Conservation (phyloP, 1,139 yeast genomes). For the Sugiyamaella japonica region DNA sequence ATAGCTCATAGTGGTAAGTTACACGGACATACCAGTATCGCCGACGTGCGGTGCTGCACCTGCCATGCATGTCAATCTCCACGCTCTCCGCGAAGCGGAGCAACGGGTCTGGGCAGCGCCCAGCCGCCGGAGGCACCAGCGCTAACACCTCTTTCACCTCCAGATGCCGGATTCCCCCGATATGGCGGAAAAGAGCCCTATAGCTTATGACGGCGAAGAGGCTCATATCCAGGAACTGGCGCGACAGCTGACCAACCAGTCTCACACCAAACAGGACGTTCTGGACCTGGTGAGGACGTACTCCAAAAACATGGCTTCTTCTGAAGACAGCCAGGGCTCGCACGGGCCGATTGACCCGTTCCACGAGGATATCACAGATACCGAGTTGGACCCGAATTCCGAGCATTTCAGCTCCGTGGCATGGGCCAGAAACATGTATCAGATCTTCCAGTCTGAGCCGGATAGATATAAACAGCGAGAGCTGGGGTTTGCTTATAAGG, state of each 20-base stretch:
- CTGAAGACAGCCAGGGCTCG: constrained; percentile 3
- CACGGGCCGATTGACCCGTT: constrained; percentile 28
- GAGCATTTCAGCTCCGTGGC: constrained; percentile 59
- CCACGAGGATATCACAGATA: constrained; percentile 36
- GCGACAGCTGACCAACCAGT: constrained; percentile 29
- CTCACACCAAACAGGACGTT: constrained; percentile 19
- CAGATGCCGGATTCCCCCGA: constrained; percentile 1
- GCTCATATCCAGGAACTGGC: constrained; percentile 23
- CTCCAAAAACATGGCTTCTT: constrained; percentile 1
- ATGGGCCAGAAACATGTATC: constrained; percentile 73
- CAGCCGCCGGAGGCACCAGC: background rate
- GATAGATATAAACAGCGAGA: constrained; percentile 24
- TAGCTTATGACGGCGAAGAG: background rate
- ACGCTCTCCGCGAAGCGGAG: background rate
- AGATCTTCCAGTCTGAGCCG: constrained; percentile 31
- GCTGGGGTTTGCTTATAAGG: constrained; percentile 63
- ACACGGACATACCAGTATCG: background rate
- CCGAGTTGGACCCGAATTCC: constrained; percentile 54
- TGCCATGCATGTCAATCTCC: no score
- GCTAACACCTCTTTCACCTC: background rate
- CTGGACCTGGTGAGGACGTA: constrained; percentile 16
- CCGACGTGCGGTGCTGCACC: no score
- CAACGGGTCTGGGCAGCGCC: constrained; percentile 2
- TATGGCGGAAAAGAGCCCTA: constrained; percentile 2
- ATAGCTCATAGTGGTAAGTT: background rate